phyloP scores from a whole-genome alignment of 108 stramenopile genomes.

The Mediolabrus comicus region DNA sequence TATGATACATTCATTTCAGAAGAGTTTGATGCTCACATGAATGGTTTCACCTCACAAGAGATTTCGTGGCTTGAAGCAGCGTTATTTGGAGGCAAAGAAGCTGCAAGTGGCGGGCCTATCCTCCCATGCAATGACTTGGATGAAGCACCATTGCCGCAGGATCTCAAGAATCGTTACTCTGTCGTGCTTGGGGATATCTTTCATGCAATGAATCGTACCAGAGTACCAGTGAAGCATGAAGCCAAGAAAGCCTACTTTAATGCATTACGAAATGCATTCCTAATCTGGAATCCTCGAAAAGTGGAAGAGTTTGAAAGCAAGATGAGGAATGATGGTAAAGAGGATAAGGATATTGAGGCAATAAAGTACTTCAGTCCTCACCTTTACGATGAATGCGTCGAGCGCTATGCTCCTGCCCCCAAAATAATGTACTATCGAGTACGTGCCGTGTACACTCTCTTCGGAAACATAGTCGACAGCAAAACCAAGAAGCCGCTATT shows the following conservation, averaged over 20 bases:
- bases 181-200: slow-evolving; percentile 21
- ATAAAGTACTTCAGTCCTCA: not conserved
- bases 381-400: not conserved
- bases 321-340: not conserved
- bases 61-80: not conserved
- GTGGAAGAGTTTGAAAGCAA: not conserved
- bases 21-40: not conserved
- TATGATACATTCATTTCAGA: not conserved
- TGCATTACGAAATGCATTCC: not conserved
- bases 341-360: not conserved
- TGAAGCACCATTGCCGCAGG: slow-evolving; percentile 8
- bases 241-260: slow-evolving; percentile 3
- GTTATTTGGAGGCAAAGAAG: not conserved
- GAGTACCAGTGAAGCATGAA: not conserved
- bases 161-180: slow-evolving; percentile 4
- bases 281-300: not conserved
- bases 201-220: slow-evolving; percentile 16
- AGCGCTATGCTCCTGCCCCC: not conserved
- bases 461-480: slow-evolving; percentile 12
- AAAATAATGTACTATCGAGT: slow-evolving; percentile 3
- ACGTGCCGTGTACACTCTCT: slow-evolving; percentile 33
- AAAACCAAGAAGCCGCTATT: slow-evolving; percentile 34
- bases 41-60: not conserved
- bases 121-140: slow-evolving; percentile 7
- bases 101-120: not conserved